These are phyloP conservation scores for Aspergillus hiratsukae DNA, from an alignment of 2,329 filamentous ascomycete genomes.

Conservation along the genomic window DNA sequence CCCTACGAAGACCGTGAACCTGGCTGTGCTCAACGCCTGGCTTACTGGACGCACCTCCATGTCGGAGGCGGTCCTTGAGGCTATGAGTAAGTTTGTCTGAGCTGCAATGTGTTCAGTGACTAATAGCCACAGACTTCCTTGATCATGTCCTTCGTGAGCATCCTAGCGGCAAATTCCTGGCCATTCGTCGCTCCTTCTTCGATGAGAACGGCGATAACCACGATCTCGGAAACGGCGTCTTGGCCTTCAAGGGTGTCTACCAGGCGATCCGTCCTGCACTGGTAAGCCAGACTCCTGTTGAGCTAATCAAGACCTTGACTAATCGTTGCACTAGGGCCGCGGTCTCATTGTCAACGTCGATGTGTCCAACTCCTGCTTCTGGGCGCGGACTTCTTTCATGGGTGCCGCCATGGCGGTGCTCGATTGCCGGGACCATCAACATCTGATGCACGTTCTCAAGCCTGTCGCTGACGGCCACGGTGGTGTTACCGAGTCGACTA, in stretches of 20 bases:
- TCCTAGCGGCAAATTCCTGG: constrained; percentile 63
- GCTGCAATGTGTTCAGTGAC: background rate
- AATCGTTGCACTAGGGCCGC: constrained; percentile 45
- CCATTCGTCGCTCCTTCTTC: constrained; percentile 84
- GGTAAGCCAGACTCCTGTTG: constrained; percentile 30
- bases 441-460: constrained; percentile 24
- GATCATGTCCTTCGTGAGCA: constrained; percentile 81
- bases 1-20: constrained; percentile 63
- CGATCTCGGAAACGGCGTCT: constrained; percentile 61
- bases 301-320: constrained; percentile 8
- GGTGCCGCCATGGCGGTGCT: constrained; percentile 32
- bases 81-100: constrained; percentile 57
- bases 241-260: constrained; percentile 86
- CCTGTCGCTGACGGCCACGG: constrained; percentile 22
- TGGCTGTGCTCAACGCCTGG: constrained; percentile 64
- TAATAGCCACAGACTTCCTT: constrained; percentile 59
- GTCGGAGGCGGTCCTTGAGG: constrained; percentile 66
- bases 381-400: constrained; percentile 48
- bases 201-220: constrained; percentile 46
- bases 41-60: constrained; percentile 57
- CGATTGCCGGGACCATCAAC: constrained; percentile 26
- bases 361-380: constrained; percentile 88
- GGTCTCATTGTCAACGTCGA: constrained; percentile 82
- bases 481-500: constrained; percentile 17
- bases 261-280: constrained; percentile 75